phyloP scores from a whole-genome alignment of 2,329 filamentous ascomycete genomes.

The Beauveria pseudobassiana region DNA sequence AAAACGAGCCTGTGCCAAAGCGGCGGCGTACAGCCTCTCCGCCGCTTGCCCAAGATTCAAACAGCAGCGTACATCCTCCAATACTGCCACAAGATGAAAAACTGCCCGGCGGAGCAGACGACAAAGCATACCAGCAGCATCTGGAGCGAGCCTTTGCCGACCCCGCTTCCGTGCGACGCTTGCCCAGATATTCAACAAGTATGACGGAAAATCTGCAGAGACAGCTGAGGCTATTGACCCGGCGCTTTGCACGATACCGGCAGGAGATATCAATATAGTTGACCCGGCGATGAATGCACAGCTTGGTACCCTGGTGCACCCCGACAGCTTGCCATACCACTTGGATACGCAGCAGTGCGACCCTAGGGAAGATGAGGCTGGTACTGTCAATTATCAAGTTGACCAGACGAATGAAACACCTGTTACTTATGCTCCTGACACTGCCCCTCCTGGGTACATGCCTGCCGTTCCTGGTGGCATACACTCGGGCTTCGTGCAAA shows the following conservation, averaged over 20 bases:
- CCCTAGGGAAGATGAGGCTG: not conserved
- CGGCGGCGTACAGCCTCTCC: conserved; percentile 45
- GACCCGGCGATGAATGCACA: not conserved
- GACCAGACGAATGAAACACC: not conserved
- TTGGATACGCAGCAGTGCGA: not conserved
- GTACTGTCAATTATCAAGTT: not conserved
- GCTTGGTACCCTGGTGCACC: not conserved
- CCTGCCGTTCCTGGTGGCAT: not conserved
- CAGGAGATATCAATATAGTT: not conserved
- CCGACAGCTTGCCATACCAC: not conserved
- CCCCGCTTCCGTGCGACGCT: conserved; percentile 71
- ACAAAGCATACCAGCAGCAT: conserved; percentile 50
- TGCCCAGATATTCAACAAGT: conserved; percentile 85
- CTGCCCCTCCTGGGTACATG: not conserved
- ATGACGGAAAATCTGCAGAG: conserved; percentile 51
- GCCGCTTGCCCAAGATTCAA: conserved; percentile 20
- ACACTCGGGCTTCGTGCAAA: not conserved
- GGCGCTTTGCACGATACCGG: not conserved
- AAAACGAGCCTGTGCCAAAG: conserved; percentile 51
- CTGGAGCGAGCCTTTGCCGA: conserved; percentile 60
- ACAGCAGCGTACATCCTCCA: not conserved
- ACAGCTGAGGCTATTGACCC: not conserved
- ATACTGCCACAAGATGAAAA: conserved; percentile 12
- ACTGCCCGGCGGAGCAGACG: conserved; percentile 29
- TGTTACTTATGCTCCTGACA: not conserved